phyloP scores from a whole-genome alignment of 2,329 filamentous ascomycete species.

The Aspergillus fumigatus region DNA sequence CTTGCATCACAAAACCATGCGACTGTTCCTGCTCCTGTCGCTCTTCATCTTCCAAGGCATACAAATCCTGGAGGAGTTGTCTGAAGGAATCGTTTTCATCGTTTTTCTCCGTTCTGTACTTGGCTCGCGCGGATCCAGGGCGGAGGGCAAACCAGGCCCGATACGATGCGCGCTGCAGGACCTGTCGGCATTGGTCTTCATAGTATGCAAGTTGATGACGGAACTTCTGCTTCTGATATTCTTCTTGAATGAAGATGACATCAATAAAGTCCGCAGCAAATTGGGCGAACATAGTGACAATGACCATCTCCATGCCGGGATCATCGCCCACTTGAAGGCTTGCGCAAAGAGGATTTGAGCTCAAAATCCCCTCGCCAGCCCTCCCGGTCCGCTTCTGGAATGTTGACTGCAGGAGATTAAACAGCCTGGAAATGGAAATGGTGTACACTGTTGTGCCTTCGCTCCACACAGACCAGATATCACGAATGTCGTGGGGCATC shows the following conservation, averaged over 20 bases:
- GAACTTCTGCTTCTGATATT: conserved; percentile 4
- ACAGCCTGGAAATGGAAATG: conserved; percentile 17
- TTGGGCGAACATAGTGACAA: conserved; percentile 26
- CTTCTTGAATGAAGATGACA: conserved; percentile 13
- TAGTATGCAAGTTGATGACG: conserved; percentile 9
- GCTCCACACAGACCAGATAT: conserved; percentile 25
- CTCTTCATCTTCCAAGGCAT: conserved; percentile 16
- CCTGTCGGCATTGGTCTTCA: conserved; percentile 21
- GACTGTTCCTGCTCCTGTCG: conserved; percentile 9
- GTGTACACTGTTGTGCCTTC: conserved; percentile 21
- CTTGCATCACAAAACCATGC: not conserved
- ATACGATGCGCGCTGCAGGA: conserved; percentile 24
- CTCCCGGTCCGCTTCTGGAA: conserved; percentile 12
- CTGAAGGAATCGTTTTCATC: conserved; percentile 10
- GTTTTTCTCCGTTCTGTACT: conserved; percentile 10
- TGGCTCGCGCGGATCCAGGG: conserved; percentile 12
- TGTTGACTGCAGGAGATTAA: conserved; percentile 18
- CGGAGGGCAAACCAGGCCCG: conserved; percentile 26
- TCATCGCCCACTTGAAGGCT: conserved; percentile 16
- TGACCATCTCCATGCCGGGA: conserved; percentile 30
- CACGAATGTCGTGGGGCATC: conserved; percentile 18
- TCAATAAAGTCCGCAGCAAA: conserved; percentile 27
- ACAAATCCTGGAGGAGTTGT: conserved; percentile 20
- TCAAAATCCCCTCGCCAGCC: conserved; percentile 22
- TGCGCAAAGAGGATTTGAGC: conserved; percentile 16